Base-by-base conservation (phyloP, 768 basidiomycete species). In the Pleurotus platypus region DNA sequence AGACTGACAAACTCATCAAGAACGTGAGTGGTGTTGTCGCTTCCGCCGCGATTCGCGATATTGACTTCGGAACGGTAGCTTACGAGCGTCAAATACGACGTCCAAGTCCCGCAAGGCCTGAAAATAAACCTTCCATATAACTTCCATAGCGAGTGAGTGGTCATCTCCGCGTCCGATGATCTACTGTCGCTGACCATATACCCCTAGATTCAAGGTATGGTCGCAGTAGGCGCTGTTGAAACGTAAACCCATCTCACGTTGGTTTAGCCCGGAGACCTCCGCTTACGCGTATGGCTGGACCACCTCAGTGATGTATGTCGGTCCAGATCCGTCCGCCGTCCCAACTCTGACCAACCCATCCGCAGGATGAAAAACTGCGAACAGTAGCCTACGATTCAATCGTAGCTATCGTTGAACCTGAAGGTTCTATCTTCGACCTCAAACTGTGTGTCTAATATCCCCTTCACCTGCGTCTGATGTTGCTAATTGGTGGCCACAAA, bases 81-180 rank as follows among this genome's bases (percentile, higher is more conserved):
- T 49, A 86, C 86, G 18, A 71, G 79, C 3, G 60, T 80, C 61
- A 72, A 79, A 47, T 88, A 83, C 62, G 75, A 73, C 9, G 57
- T 84, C 40, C 73, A 75, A 20, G 71, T 92, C 37, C 51, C 83
- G 9, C 76, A 84, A 57, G 79, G 80, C 24, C 70, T 79, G 9
- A 85, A 86, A 63, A 63, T 90, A 49, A 79, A 82, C 59, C 65
- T 94, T 55, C 89, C 90, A 6, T 94, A 84, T 62, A 59, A 74
- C 8, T 92, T 94, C 70, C 74, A 88, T 71, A 92, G 89, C 80
- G 89, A 94, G 92, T 93, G 62, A 70, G 90, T 77, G 2, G 40
- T 27, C 11, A 40, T 42, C n/a, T 20, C 37, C 45, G n/a, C 43
- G 40, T 8, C 46, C 26, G 13, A 24, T 38, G 42, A 60, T 49